A percentile compares a stretch with the other conserved stretches of the same genome.
Conservation (phyloP, 495 filamentous ascomycete species). For the Penicillium canescens region DNA sequence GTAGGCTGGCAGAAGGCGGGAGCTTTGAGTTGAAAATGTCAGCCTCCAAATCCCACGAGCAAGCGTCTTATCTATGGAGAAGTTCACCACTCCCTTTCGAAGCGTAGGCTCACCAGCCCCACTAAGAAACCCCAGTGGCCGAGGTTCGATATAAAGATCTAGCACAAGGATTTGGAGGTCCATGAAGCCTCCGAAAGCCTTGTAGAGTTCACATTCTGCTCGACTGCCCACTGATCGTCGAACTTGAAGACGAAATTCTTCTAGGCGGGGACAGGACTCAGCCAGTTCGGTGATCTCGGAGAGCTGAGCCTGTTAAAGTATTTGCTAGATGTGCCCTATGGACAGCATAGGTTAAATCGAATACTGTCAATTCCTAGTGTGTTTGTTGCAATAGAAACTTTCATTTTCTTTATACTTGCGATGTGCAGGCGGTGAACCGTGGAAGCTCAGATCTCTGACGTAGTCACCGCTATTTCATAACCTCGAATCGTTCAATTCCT, state of each 20-base stretch:
- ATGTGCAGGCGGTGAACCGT: no score
- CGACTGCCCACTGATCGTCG: neutral
- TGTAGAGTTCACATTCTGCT: neutral
- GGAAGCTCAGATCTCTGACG: neutral
- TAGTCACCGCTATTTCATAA: neutral
- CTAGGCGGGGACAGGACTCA: neutral
- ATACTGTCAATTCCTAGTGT: no score
- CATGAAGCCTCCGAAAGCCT: neutral
- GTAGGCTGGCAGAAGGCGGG: neutral
- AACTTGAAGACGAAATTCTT: neutral
- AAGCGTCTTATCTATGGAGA: conserved; percentile 7
- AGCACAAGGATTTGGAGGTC: neutral
- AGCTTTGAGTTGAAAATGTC: neutral
- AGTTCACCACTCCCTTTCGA: neutral
- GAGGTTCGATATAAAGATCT: neutral
- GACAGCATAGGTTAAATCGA: no score
- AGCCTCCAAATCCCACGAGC: conserved; percentile 8
- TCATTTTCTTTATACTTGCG: no score
- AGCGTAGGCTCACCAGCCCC: neutral
- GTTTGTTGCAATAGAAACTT: no score
- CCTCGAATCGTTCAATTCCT: neutral
- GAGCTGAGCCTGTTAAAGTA: no score
- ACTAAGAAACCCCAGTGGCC: neutral
- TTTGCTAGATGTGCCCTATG: no score
- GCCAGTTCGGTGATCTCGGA: neutral